Conservation (phyloP, 148 eudicot species). For the Vaccinium myrtillus region DNA sequence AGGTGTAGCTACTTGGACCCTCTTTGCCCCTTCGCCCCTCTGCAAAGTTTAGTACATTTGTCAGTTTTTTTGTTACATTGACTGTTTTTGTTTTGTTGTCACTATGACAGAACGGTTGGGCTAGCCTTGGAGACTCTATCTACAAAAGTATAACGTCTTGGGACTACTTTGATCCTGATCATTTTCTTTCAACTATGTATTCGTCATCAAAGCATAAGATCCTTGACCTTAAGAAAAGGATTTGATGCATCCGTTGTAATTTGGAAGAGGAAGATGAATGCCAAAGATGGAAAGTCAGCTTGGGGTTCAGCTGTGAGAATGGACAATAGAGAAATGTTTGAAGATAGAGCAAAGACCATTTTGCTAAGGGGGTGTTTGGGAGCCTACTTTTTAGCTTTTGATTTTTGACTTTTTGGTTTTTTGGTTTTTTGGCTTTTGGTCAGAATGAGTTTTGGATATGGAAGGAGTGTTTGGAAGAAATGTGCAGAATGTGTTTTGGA, state of each 20-base stretch:
- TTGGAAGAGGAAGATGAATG: slow-evolving; percentile 62
- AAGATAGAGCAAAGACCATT: slow-evolving; percentile 66
- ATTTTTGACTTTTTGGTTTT: too few relatives aligned
- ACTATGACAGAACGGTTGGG: slow-evolving; percentile 53
- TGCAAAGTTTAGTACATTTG: background rate
- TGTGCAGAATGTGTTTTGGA: too few relatives aligned
- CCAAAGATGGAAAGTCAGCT: slow-evolving; percentile 54
- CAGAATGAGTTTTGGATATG: too few relatives aligned
- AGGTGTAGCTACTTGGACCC: too few relatives aligned
- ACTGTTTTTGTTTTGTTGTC: background rate
- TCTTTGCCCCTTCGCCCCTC: background rate
- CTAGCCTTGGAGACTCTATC: slow-evolving; percentile 59
- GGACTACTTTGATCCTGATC: slow-evolving; percentile 53
- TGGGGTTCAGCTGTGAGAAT: slow-evolving; percentile 70
- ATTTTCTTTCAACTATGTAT: slow-evolving; percentile 51
- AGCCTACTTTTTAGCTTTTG: too few relatives aligned
- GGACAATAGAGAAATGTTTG: slow-evolving; percentile 71
- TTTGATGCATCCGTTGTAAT: slow-evolving; percentile 68
- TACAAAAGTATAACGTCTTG: slow-evolving; percentile 54
- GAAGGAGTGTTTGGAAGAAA: too few relatives aligned
- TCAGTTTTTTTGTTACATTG: background rate
- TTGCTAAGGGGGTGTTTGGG: too few relatives aligned
- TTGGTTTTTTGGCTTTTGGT: too few relatives aligned
- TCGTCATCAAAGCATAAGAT: slow-evolving; percentile 68
- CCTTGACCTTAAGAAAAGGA: slow-evolving; percentile 58